phyloP scores from a whole-genome alignment of 352 stramenopile genomes.

The Phytopythium sindhum region DNA sequence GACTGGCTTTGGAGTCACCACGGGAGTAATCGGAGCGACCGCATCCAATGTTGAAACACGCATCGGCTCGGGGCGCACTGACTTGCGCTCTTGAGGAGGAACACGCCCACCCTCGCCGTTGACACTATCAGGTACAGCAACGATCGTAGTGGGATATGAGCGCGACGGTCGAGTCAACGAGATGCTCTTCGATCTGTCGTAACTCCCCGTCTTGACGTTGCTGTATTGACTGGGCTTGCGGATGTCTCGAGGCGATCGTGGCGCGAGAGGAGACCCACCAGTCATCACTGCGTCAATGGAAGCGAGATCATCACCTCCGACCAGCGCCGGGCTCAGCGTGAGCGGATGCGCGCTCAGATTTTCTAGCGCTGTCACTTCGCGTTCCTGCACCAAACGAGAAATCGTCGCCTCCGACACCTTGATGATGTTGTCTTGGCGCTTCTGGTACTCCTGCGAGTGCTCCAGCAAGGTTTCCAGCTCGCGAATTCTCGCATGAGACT shows the following conservation, averaged over 20 bases:
- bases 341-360: constrained; percentile 39
- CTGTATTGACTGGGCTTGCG: constrained; percentile 7
- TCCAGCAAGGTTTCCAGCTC: constrained; percentile 56
- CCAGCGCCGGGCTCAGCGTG: constrained; percentile 2
- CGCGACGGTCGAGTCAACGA: background rate
- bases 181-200: background rate
- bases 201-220: background rate
- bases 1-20: background rate
- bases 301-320: background rate
- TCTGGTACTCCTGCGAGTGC: constrained; percentile 56
- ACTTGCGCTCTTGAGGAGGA: background rate
- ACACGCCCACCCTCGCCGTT: background rate
- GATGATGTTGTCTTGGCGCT: constrained; percentile 59
- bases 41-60: constrained; percentile 1
- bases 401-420: constrained; percentile 61
- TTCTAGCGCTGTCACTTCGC: constrained; percentile 39
- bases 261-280: background rate
- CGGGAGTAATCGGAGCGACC: background rate
- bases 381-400: constrained; percentile 56
- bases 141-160: background rate
- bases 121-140: background rate
- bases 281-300: background rate
- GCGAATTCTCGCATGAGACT: constrained; percentile 42
- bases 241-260: constrained; percentile 1
- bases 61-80: background rate